Percentiles rank a stretch among this genome's conserved stretches.
phyloP scores from a whole-genome alignment of 2,329 filamentous ascomycete species.

The Arthroderma sp. region DNA sequence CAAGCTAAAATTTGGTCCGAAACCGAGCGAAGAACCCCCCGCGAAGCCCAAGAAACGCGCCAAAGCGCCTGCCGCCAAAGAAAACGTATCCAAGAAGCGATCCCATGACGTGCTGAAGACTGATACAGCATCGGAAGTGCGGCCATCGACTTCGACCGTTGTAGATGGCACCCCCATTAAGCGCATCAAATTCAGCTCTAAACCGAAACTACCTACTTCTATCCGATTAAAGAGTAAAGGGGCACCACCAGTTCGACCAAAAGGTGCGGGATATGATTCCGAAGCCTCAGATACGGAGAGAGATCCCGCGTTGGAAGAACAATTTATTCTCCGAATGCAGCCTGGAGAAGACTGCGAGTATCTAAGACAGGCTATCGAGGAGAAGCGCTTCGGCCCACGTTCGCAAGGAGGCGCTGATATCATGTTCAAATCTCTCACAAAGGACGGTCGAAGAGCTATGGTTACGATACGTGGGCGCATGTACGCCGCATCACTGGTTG shows the following conservation, averaged over 20 bases:
- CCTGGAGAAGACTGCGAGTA: conserved; percentile 79
- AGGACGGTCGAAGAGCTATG: conserved; percentile 58
- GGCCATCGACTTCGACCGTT: conserved; percentile 2
- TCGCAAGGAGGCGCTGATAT: conserved; percentile 62
- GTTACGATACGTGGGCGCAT: conserved; percentile 55
- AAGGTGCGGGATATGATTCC: conserved; percentile 88
- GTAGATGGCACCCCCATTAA: conserved; percentile 14
- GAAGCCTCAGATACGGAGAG: conserved; percentile 81
- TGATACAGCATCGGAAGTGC: conserved; percentile 1
- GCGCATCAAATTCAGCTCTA: conserved; percentile 26
- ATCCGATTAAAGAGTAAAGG: conserved; percentile 54
- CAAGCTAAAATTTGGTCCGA: conserved; percentile 28
- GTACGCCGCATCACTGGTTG: conserved; percentile 68
- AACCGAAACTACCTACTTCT: conserved; percentile 28
- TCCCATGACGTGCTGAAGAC: conserved; percentile 4
- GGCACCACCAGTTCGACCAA: conserved; percentile 53
- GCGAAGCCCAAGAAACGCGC: conserved; percentile 12
- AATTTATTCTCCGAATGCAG: conserved; percentile 78
- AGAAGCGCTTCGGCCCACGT: conserved; percentile 60
- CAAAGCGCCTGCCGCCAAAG: conserved; percentile 9
- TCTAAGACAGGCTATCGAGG: conserved; percentile 59
- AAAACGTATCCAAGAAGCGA: conserved; percentile 11
- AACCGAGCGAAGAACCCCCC: conserved; percentile 14
- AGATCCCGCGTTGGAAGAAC: conserved; percentile 79
- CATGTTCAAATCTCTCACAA: conserved; percentile 59